A percentile compares a stretch with the other conserved stretches of the same genome.
These are phyloP conservation scores for Globisporangium abappressorium DNA, from an alignment of 352 stramenopile genomes.

Conservation along the genomic window DNA sequence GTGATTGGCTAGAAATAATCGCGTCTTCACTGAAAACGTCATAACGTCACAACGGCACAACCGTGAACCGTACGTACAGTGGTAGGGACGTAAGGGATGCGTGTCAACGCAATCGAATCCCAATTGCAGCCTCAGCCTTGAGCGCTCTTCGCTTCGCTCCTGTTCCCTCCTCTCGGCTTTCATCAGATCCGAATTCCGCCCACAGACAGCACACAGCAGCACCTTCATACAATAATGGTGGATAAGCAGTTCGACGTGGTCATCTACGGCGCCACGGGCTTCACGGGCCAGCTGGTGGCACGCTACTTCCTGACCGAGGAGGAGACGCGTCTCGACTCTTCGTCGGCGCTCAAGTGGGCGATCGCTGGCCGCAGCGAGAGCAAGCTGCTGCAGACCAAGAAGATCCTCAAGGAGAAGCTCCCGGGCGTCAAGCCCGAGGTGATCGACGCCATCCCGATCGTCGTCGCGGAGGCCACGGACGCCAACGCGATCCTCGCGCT, in stretches of 20 bases:
- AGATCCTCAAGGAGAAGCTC: constrained; percentile 28
- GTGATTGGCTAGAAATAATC: too few relatives aligned
- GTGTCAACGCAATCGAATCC: too few relatives aligned
- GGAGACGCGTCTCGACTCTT: constrained; percentile 18
- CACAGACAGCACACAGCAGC: not conserved
- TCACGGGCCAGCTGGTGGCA: constrained; percentile 67
- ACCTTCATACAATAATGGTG: not conserved
- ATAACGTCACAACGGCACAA: too few relatives aligned
- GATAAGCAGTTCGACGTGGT: constrained; percentile 38
- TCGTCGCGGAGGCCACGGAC: constrained; percentile 52
- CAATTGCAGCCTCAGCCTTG: too few relatives aligned
- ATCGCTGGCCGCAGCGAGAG: constrained; percentile 66
- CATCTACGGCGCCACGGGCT: constrained; percentile 85
- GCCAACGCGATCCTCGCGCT: constrained; percentile 43
- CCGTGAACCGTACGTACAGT: too few relatives aligned
- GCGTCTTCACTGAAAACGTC: too few relatives aligned
- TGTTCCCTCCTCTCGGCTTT: not conserved
- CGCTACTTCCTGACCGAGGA: constrained; percentile 52
- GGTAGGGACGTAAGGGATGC: too few relatives aligned
- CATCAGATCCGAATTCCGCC: not conserved
- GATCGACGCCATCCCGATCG: constrained; percentile 31
- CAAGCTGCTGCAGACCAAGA: constrained; percentile 55
- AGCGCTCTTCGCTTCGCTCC: too few relatives aligned
- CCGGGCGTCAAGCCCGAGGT: constrained; percentile 5
- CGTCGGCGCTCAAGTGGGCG: constrained; percentile 59